phyloP scores from a whole-genome alignment of 2,329 filamentous ascomycete species.

The Claviceps capensis region DNA sequence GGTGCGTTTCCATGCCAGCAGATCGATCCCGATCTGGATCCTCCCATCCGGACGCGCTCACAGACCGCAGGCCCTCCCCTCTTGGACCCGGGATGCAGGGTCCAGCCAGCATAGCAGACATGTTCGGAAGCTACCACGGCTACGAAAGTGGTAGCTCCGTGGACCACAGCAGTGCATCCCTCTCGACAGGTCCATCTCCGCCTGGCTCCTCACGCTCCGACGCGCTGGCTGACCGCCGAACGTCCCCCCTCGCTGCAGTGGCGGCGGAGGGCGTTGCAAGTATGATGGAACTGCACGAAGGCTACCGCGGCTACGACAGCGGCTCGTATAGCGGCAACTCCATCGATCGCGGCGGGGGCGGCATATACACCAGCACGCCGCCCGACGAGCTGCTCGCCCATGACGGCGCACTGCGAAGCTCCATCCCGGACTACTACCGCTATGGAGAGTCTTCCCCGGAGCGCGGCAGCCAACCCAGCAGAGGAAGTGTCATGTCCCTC shows the following conservation, averaged over 20 bases:
- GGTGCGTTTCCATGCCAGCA: not conserved
- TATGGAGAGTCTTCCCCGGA: conserved; percentile 14
- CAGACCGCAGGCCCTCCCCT: not conserved
- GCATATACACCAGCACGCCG: conserved; percentile 8
- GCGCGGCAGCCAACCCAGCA: not conserved
- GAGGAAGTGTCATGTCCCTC: not conserved
- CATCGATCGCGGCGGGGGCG: conserved; percentile 1
- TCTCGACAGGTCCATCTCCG: not conserved
- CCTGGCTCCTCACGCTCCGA: not conserved
- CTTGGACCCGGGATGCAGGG: not conserved
- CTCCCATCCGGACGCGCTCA: not conserved
- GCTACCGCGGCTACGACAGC: conserved; percentile 1
- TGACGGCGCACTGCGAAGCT: conserved; percentile 8
- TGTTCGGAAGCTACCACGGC: not conserved
- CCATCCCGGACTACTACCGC: conserved; percentile 16
- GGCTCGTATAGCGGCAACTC: not conserved
- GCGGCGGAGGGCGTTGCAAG: not conserved
- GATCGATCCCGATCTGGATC: not conserved
- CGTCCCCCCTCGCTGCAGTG: not conserved
- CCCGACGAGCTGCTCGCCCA: conserved; percentile 8
- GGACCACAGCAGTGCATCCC: not conserved
- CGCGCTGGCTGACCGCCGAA: not conserved
- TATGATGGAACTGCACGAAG: not conserved
- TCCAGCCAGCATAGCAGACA: not conserved
- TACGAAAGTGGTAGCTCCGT: conserved; percentile 1